Base-by-base conservation (phyloP, 2,329 filamentous ascomycete species). In the Apiospora pterosperma region DNA sequence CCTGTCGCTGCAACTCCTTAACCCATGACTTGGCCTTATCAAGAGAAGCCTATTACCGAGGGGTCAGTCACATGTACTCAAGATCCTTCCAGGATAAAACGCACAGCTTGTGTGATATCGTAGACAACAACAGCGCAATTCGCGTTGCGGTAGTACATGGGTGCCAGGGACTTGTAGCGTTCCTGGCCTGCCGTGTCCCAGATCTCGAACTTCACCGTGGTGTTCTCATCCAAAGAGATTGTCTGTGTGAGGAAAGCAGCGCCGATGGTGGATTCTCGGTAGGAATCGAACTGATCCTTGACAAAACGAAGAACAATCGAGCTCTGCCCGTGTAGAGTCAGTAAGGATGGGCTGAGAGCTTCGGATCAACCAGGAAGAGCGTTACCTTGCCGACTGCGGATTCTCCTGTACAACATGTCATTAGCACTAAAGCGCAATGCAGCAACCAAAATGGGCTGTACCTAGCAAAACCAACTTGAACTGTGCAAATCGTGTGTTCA, bases 1-100 rank as follows among this genome's bases (percentile, higher is more conserved):
- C 96, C 82, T 99, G 96, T 76, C 96, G 90, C 80, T 99, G 96
- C 63, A 99, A 89, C 78, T 99, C 96, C 82, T 98, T 98, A 66
- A 99, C 95, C 96, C 96, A 99, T 55, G 94, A 92, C 81, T 99
- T 99, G 72, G 96, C 96, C 85, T 99, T 99, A 81, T 99, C 96
- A 75, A 99, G 85, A 59, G 96, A 99, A 69, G 94, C 88, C 96
- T 99, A 67, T 60, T 7, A n/a, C n/a, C 16, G 14, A 59, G n/a
- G 28, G 8, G 42, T 31, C 55, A 63, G 55, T 63, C 64, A 16
- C 48, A 2, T n/a, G 58, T 69, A 64, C 25, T 31, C 16, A 34
- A 34, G 28, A 10, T 34, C 28, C 8, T 31, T n/a, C 44, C 39
- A n/a, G 41, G 61, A 41, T 38, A 66, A 55, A 62, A 58, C 92